Conservation (phyloP, 192 early-diverging fungal genomes). For the Bifiguratus adelaidae region DNA sequence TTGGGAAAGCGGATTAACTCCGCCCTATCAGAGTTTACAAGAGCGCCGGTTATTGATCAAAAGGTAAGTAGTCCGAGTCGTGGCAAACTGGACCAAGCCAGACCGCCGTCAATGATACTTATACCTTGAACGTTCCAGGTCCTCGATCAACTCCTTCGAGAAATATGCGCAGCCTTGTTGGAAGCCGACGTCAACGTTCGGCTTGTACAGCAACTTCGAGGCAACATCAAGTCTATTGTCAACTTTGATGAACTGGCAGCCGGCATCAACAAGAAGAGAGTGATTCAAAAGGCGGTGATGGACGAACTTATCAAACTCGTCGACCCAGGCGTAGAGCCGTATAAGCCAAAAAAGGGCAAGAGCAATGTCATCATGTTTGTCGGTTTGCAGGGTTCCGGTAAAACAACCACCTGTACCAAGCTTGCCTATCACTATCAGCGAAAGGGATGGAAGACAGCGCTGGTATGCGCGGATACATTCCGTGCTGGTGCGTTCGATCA, state of each 20-base stretch:
- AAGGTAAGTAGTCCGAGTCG: constrained; percentile 32
- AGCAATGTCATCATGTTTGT: constrained; percentile 95
- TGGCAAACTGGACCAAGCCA: background rate
- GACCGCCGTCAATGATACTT: background rate
- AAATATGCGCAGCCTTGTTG: constrained; percentile 80
- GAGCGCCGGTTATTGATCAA: constrained; percentile 82
- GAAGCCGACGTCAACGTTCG: constrained; percentile 87
- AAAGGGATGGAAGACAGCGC: constrained; percentile 87
- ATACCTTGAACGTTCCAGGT: constrained; percentile 21
- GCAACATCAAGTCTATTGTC: constrained; percentile 75
- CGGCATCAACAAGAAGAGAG: constrained; percentile 75
- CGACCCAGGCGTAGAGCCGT: constrained; percentile 80
- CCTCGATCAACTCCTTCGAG: constrained; percentile 70
- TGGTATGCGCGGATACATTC: constrained; percentile 95
- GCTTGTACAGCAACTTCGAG: constrained; percentile 71
- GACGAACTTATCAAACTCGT: constrained; percentile 84
- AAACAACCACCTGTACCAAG: constrained; percentile 96
- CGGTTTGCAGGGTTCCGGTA: constrained; percentile 90
- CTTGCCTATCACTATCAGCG: constrained; percentile 84
- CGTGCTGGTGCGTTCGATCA: constrained; percentile 98
- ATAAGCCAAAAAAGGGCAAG: constrained; percentile 74
- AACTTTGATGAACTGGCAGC: constrained; percentile 75
- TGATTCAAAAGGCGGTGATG: constrained; percentile 83
- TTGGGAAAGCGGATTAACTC: constrained; percentile 81
- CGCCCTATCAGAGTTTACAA: constrained; percentile 70